phyloP scores from a whole-genome alignment of 371 early-diverging fungal genomes.

The Rhizomucor miehei region DNA sequence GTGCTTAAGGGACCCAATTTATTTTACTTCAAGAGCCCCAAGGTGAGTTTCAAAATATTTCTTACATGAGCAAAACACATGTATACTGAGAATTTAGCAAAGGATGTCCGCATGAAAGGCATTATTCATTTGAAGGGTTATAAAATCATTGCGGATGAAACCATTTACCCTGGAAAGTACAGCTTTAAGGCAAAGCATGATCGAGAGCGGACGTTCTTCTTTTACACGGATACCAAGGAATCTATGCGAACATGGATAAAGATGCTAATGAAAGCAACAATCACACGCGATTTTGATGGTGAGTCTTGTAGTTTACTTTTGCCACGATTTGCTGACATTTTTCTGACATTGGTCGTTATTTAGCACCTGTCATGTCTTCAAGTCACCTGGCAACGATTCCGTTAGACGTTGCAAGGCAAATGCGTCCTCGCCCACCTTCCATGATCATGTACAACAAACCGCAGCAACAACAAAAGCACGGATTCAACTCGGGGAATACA shows the following conservation, averaged over 20 bases:
- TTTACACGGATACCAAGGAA: conserved; percentile 59
- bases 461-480: not conserved
- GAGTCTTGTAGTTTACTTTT: not conserved
- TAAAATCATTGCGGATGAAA: conserved; percentile 48
- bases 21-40: conserved; percentile 64
- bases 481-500: too few species aligned
- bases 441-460: conserved; percentile 24
- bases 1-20: conserved; percentile 62
- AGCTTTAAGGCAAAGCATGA: conserved; percentile 59
- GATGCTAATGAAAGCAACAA: conserved; percentile 72
- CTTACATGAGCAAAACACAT: not conserved
- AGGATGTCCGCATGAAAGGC: conserved; percentile 49
- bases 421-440: conserved; percentile 67
- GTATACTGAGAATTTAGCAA: not conserved
- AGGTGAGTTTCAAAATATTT: conserved; percentile 22
- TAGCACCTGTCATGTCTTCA: conserved; percentile 62
- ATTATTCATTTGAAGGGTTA: conserved; percentile 48
- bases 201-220: conserved; percentile 56
- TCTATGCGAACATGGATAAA: conserved; percentile 65
- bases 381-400: conserved; percentile 62
- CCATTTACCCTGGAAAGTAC: conserved; percentile 57
- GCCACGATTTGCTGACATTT: too few species aligned
- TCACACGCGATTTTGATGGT: conserved; percentile 47
- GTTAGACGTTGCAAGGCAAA: conserved; percentile 57
- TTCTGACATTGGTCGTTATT: conserved; percentile 8